These are phyloP conservation scores for Parastagonospora avenae DNA, from an alignment of 2,329 filamentous ascomycete genomes.

Conservation along the genomic window DNA sequence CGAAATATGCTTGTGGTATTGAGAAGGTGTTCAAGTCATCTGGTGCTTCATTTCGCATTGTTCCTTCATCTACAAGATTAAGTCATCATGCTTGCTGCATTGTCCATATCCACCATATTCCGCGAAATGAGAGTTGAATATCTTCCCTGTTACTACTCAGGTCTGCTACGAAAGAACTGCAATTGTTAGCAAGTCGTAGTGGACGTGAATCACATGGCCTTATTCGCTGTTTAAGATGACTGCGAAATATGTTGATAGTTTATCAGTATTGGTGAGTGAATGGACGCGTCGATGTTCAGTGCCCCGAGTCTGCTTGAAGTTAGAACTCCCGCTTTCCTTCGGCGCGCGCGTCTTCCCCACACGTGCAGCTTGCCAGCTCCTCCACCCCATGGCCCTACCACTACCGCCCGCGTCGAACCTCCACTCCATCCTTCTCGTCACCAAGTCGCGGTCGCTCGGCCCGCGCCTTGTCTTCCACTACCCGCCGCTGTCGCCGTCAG, in stretches of 20 bases:
- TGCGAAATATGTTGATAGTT: not conserved
- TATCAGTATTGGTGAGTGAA: not conserved
- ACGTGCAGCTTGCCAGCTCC: not conserved
- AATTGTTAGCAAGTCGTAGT: too few relatives aligned
- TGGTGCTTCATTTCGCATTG: too few relatives aligned
- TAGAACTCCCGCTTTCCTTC: not conserved
- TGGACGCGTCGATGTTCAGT: not conserved
- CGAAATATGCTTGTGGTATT: too few relatives aligned
- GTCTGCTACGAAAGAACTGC: too few relatives aligned
- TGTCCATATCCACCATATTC: too few relatives aligned
- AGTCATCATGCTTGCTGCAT: too few relatives aligned
- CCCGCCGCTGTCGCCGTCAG: conserved; percentile 45
- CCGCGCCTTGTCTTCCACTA: conserved; percentile 51
- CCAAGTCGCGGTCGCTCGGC: conserved; percentile 45
- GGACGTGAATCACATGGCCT: too few relatives aligned
- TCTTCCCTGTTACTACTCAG: too few relatives aligned
- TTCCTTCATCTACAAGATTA: too few relatives aligned
- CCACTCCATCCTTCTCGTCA: conserved; percentile 49
- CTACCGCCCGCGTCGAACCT: conserved; percentile 46
- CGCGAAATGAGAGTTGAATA: too few relatives aligned
- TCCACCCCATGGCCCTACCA: conserved; percentile 23
- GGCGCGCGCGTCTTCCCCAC: not conserved
- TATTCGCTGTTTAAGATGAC: not conserved
- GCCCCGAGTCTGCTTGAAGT: not conserved
- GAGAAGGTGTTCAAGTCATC: too few relatives aligned